Evolutionary conservation across 257 asterid genomes (phyloP).

Genomic region (Solanum raphanifolium): DNA sequence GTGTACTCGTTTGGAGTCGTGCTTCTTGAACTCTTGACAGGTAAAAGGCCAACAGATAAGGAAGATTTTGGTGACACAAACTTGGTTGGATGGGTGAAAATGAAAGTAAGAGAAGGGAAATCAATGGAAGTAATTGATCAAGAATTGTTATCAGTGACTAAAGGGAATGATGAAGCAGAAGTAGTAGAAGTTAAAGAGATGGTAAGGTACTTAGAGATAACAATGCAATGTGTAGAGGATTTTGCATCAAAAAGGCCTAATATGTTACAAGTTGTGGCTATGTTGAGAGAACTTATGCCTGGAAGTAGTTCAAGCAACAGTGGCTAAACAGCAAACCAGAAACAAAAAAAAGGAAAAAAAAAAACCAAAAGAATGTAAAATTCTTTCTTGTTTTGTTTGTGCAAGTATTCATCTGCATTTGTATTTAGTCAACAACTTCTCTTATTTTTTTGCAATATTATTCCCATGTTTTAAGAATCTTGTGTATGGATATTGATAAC

Average conservation of each 20-base stretch:
- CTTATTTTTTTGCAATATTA: neutral
- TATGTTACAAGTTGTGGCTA: conserved; percentile 89
- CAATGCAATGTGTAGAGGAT: conserved; percentile 83
- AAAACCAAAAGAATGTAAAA: neutral
- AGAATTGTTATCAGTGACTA: conserved; percentile 29
- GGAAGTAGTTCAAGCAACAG: conserved; percentile 37
- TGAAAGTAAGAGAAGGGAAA: conserved; percentile 84
- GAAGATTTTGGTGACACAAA: conserved; percentile 95
- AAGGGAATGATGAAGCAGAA: conserved; percentile 55
- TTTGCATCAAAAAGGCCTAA: conserved; percentile 87
- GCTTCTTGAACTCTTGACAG: conserved; percentile 68
- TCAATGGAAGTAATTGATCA: conserved; percentile 78
- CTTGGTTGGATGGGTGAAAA: conserved; percentile 89
- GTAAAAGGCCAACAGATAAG: conserved; percentile 89
- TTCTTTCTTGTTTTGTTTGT: neutral
- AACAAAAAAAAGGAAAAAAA: neutral
- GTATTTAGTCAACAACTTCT: neutral
- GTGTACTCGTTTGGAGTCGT: conserved; percentile 87
- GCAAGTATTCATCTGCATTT: neutral
- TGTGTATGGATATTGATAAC: neutral
- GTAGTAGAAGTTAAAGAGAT: conserved; percentile 76
- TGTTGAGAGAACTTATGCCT: conserved; percentile 70
- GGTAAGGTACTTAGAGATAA: conserved; percentile 73
- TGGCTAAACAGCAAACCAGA: conserved; percentile 18
- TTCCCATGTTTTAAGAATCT: neutral